Evolutionary conservation across 345 rosid species (phyloP), one percentile per base, ranked within the genome.

Genomic region (Gossypium sturtianum): DNA sequence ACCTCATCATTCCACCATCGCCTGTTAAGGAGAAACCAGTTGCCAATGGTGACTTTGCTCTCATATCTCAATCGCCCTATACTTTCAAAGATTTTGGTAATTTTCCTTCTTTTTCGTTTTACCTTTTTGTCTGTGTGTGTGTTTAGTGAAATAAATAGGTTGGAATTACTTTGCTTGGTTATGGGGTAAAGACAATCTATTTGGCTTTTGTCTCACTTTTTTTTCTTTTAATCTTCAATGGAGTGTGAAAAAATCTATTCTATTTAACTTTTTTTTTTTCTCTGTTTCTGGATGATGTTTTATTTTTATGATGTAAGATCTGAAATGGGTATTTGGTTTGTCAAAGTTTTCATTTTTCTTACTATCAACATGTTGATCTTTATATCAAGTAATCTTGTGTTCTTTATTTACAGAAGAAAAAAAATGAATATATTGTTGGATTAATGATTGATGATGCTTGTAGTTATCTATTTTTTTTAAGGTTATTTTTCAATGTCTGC

Each of bases 1-100:
- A 70, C 61, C 81, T 75, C 54, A 71, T 38, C 73, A 74, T 76
- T 34, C 86, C 90, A 3, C 80, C 82, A 17, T 83, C 90, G 13
- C 86, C 87, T 7, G 56, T 85, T 74, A 88, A 88, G 63, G 81
- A 81, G 20, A 79, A 71, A 19, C 62, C 48, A 2, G 25, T 34
- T 2, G 44, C 29, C 70, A 72, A 58, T 57, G 83, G 67, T 12
- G 71, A 72, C 12, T 68, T 72, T 75, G 75, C 49, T 49, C 45
- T 53, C 49, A 66, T 25, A 63, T 13, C 80, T 52, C 77, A 38
- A 69, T 67, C 83, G 44, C 60, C 81, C 20, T 20, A 70, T 27
- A 20, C 66, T 58, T 64, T 77, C 48, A 73, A 74, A 12, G 80
- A 74, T 65, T 62, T 41, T 22, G 88, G 91, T 86, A 79, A 60